Evolutionary conservation across 345 rosid species (phyloP).

Genomic region (Acer negundo): DNA sequence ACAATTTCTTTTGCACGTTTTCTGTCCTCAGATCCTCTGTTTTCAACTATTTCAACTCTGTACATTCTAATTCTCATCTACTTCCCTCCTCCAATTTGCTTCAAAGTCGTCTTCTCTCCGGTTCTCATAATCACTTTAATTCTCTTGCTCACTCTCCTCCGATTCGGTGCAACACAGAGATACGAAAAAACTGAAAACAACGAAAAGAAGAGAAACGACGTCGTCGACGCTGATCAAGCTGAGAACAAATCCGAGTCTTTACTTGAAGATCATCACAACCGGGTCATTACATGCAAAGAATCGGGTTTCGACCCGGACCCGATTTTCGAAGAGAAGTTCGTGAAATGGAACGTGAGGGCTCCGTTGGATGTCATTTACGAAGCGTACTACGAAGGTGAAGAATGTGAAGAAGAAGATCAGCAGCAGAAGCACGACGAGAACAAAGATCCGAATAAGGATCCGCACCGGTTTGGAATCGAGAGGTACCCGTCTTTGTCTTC

Average conservation of each 20-base stretch:
- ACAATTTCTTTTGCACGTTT: constrained; percentile 1
- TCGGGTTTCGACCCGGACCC: constrained; percentile 9
- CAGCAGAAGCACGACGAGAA: neutral
- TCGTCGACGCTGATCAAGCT: neutral
- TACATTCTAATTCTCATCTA: constrained; percentile 52
- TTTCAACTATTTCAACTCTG: constrained; percentile 58
- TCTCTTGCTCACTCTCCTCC: constrained; percentile 53
- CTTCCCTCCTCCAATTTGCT: constrained; percentile 37
- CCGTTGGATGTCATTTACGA: constrained; percentile 86
- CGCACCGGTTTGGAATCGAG: constrained; percentile 28
- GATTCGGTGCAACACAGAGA: constrained; percentile 44
- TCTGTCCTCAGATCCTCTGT: constrained; percentile 45
- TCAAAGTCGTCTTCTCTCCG: constrained; percentile 47
- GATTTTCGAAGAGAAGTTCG: constrained; percentile 39
- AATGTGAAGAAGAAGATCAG: constrained; percentile 26
- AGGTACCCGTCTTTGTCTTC: constrained; percentile 54
- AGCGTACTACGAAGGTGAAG: constrained; percentile 52
- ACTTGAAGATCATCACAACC: constrained; percentile 11
- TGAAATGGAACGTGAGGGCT: constrained; percentile 77
- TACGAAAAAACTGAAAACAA: neutral
- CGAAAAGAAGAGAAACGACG: neutral
- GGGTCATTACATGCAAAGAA: constrained; percentile 22
- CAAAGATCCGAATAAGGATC: constrained; percentile 6
- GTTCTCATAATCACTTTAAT: constrained; percentile 49
- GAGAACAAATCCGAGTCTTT: neutral